Percentiles rank a stretch among this genome's conserved stretches.
These are phyloP conservation scores for Acanthamoeba sp. DNA, from an alignment of 208 protist species.

Conservation along the genomic window DNA sequence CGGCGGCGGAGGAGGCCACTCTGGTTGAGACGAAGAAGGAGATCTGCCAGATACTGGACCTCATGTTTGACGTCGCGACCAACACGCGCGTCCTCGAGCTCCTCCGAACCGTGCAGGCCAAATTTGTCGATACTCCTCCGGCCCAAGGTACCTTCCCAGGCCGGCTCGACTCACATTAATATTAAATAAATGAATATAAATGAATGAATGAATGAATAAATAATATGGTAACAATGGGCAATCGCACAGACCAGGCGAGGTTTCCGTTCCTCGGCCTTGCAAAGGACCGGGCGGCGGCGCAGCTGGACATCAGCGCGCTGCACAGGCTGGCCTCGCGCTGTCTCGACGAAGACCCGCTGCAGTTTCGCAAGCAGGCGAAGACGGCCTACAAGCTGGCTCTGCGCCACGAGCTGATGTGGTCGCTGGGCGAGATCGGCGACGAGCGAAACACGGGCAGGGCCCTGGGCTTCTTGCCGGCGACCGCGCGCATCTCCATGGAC, in stretches of 20 bases:
- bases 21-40: conserved; percentile 55
- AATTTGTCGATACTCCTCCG: neutral
- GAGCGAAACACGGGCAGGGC: neutral
- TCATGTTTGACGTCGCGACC: conserved; percentile 69
- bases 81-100: conserved; percentile 58
- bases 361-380: conserved; percentile 5
- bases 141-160: neutral
- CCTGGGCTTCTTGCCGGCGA: neutral
- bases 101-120: conserved; percentile 3
- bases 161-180: too few relatives aligned
- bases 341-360: neutral
- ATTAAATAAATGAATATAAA: too few relatives aligned
- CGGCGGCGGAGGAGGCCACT: neutral
- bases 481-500: conserved; percentile 16
- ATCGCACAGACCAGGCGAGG: neutral
- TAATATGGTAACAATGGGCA: too few relatives aligned
- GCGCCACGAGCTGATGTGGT: conserved; percentile 8
- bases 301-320: neutral
- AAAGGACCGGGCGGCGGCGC: neutral
- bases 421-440: neutral
- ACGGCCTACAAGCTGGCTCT: conserved; percentile 54
- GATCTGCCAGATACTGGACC: conserved; percentile 50
- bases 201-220: too few relatives aligned
- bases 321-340: neutral
- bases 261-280: neutral